These are phyloP conservation scores for Trichosporon sp. DNA, from an alignment of 1,284 basidiomycete genomes.

Conservation along the genomic window DNA sequence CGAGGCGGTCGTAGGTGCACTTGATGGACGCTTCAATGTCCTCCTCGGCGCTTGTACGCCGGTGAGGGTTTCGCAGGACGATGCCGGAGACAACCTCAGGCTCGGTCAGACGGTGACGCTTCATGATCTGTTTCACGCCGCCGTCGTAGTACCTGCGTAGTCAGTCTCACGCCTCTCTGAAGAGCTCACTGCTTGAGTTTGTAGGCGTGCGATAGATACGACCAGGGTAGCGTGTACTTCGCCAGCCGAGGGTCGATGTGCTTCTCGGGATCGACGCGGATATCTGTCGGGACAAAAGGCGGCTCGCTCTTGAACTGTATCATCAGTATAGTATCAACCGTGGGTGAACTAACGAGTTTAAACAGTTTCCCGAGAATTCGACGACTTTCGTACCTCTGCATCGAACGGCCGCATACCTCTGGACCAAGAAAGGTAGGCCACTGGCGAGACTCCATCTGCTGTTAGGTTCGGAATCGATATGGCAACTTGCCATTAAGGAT, in stretches of 20 bases:
- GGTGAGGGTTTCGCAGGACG: slow-evolving; percentile 32
- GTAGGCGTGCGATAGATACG: slow-evolving; percentile 34
- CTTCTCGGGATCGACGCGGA: background rate
- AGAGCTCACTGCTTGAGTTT: slow-evolving; percentile 32
- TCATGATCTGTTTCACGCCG: slow-evolving; percentile 28
- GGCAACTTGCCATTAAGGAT: background rate
- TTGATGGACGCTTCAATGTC: slow-evolving; percentile 33
- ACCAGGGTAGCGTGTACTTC: slow-evolving; percentile 28
- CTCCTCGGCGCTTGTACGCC: slow-evolving; percentile 28
- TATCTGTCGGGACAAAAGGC: slow-evolving; percentile 12
- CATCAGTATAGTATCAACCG: background rate
- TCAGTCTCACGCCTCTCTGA: background rate
- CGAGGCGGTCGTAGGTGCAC: background rate
- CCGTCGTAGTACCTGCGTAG: slow-evolving; percentile 23
- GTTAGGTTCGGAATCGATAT: background rate
- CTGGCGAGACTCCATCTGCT: slow-evolving; percentile 25
- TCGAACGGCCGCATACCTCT: background rate
- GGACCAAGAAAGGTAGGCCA: slow-evolving; percentile 44
- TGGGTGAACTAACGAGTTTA: slow-evolving; percentile 28
- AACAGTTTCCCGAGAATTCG: slow-evolving; percentile 37
- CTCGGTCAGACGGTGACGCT: slow-evolving; percentile 37
- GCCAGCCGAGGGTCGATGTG: slow-evolving; percentile 29
- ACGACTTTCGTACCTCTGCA: slow-evolving; percentile 27
- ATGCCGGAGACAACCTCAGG: slow-evolving; percentile 37
- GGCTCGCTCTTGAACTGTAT: background rate